Conservation (phyloP, 148 eudicot species). For the Chenopodium album region DNA sequence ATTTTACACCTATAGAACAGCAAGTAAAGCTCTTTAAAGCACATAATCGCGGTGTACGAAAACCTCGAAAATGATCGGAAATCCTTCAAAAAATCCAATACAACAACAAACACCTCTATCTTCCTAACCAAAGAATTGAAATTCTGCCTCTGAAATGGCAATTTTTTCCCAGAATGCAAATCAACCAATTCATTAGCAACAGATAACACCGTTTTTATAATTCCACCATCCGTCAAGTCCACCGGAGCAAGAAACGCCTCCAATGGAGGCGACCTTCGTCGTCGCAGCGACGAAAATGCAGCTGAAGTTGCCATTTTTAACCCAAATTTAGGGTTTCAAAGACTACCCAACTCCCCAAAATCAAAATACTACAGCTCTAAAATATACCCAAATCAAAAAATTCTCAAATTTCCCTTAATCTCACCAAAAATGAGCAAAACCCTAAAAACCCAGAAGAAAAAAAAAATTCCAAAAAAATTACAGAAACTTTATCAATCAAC, state of each 20-base stretch:
- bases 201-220: slow-evolving; percentile 50
- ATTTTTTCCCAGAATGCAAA: slow-evolving; percentile 40
- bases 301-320: slow-evolving; percentile 64
- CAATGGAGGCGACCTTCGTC: slow-evolving; percentile 71
- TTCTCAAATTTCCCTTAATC: not conserved
- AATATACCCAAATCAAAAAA: not conserved
- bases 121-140: slow-evolving; percentile 55
- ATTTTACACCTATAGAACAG: slow-evolving; percentile 71
- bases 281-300: slow-evolving; percentile 62
- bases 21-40: slow-evolving; percentile 80
- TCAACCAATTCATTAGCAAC: slow-evolving; percentile 49
- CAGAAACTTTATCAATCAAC: not conserved
- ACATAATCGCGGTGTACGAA: slow-evolving; percentile 48
- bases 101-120: slow-evolving; percentile 50
- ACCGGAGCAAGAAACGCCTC: slow-evolving; percentile 90
- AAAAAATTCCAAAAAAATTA: not conserved
- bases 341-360: not conserved
- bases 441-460: slow-evolving; percentile 14
- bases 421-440: not conserved
- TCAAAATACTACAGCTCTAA: not conserved
- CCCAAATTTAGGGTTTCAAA: slow-evolving; percentile 10
- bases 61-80: slow-evolving; percentile 20
- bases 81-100: slow-evolving; percentile 56
- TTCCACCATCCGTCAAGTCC: slow-evolving; percentile 52
- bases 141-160: slow-evolving; percentile 58